Evolutionary conservation across 2,329 filamentous ascomycete genomes (phyloP).

Genomic region (Aspergillus latus): DNA sequence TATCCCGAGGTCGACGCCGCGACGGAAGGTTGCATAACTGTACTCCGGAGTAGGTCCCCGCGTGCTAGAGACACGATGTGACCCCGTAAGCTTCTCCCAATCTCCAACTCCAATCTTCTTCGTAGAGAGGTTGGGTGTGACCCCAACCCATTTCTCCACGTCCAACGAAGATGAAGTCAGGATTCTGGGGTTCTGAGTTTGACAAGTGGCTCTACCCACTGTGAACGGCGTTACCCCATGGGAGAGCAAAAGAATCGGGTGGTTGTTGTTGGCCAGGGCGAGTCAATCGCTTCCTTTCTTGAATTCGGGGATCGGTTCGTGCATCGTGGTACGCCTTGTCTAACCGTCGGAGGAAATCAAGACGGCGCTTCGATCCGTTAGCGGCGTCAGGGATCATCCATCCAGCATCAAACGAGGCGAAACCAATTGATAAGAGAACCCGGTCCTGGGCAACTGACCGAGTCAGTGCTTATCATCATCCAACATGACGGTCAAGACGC

Average conservation of each 20-base stretch:
- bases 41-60: not conserved
- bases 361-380: not conserved
- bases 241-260: not conserved
- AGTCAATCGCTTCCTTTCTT: constrained; percentile 9
- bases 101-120: constrained; percentile 1
- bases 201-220: constrained; percentile 6
- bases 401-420: not conserved
- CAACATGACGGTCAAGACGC: not conserved
- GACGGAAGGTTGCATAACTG: not conserved
- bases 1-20: constrained; percentile 1
- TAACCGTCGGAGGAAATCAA: constrained; percentile 1
- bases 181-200: not conserved
- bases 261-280: not conserved
- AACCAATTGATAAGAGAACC: constrained; percentile 1
- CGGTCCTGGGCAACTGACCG: not conserved
- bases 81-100: not conserved
- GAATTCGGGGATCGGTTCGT: not conserved
- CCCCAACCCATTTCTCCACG: not conserved
- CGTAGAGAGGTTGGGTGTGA: not conserved
- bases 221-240: constrained; percentile 12
- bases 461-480: constrained; percentile 1
- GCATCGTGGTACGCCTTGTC: not conserved
- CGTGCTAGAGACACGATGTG: not conserved
- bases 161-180: not conserved
- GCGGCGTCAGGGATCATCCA: not conserved